Base-by-base conservation (phyloP, 1,284 basidiomycete genomes). In the Cystobasidium slooffiae region DNA sequence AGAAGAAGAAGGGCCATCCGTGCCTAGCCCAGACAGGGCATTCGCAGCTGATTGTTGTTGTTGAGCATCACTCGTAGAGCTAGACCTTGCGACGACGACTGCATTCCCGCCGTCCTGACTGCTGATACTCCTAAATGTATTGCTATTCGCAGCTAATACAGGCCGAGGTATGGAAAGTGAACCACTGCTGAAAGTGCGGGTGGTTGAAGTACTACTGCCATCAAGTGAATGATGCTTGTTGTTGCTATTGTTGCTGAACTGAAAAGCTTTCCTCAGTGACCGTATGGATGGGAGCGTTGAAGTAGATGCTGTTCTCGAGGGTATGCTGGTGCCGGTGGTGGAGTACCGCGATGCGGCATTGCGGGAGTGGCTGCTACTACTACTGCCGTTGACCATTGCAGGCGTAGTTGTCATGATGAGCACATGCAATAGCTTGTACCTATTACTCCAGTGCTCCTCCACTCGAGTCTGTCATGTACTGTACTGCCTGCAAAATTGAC, bases 261-360 rank as follows among this genome's bases (percentile, higher is more conserved):
- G 61, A 59, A 72, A 72, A 14, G 69, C 69, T 55, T 64, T 62
- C 20, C 69, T 46, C 31, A 72, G 49, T 14, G 69, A 72, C 31
- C 69, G 58, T 47, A 72, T 72, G 59, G 58, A 52, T 41, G 69
- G 69, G 5, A 72, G 49, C 16, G 69, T 64, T 22, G 64, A 52
- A 6, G 49, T 52, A 0, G 64, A 66, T 22, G 64, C 31, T 1
- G 37, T 44, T 51, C 62, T 22, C 22, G 44, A 10, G 5, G 44
- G 6, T 37, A 14, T 37, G 14, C 22, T 52, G 16, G 44, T 43
- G 16, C 20, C 9, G 12, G n/a, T 9, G 6, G 18, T 18, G 9
- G 49, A 12, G 63, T 20, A 31, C 5, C 49, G 3, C 14, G 47
- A 49, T 14, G 8, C 22, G 8, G 12, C 6, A 49, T 41, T 6